Base-by-base conservation (phyloP, 345 rosid genomes). In the Populus ilicifolia region DNA sequence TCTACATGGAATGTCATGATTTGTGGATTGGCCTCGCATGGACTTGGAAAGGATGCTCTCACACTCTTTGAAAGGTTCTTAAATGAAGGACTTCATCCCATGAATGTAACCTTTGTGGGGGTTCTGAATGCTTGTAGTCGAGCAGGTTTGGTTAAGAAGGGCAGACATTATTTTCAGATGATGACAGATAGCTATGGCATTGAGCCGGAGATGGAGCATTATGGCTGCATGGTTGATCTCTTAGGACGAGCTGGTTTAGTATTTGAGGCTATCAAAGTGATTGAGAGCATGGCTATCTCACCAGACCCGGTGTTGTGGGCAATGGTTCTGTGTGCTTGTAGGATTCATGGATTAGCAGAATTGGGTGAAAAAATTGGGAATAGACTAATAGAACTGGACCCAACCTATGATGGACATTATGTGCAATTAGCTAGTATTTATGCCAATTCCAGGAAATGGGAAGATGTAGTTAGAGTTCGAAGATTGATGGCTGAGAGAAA, bases 191-290 rank as follows among this genome's bases (percentile, higher is more conserved):
- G 41, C 20, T 80, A 80, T 44, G 52, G 79, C 29, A 80, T 83
- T 11, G 62, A 74, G n/a, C 83, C 83, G 2, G 81, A 77, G 74
- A 75, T 77, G 76, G 83, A 83, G 61, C 86, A 83, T 61, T 83
- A 77, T 30, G 86, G 81, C 35, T 83, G 86, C 68, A 70, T 83
- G 79, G 81, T 78, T 1, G 86, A 83, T 50, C 86, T 83, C 20
- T 72, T 77, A 23, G 79, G 63, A 41, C 79, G 86, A 30, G 81
- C 86, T 27, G 86, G 86, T 59, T 73, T 74, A 67, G 48, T 83
- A 14, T 21, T 27, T 7, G 81, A 80, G 75, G 86, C 83, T 7
- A 2, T 70, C 38, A 70, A 75, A 44, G 59, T 83, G 68, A 80
- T 80, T 64, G 81, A 77, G 12, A 70, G 23, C 0, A 75, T 48